These are phyloP conservation scores for Saitozyma sp. DNA, from an alignment of 768 basidiomycete species.

Conservation along the genomic window DNA sequence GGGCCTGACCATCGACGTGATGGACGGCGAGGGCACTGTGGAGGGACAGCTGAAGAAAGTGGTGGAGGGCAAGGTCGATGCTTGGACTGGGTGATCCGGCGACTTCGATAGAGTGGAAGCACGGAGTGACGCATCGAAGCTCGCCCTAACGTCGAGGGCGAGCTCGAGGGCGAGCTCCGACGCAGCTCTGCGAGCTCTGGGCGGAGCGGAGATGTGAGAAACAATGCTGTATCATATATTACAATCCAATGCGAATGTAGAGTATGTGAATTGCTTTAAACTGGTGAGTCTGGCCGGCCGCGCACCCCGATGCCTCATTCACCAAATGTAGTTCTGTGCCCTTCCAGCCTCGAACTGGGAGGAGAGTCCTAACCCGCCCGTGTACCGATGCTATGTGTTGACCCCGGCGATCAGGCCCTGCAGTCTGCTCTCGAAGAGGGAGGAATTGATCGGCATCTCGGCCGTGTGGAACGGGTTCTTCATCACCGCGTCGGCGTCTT, in stretches of 20 bases:
- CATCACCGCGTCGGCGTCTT: slow-evolving; percentile 87
- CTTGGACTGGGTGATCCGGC: slow-evolving; percentile 33
- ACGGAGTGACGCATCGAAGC: neutral
- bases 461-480: slow-evolving; percentile 99
- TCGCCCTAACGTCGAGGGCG: no score
- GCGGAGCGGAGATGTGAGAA: no score
- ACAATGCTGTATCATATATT: no score
- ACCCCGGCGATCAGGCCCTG: slow-evolving; percentile 42
- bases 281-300: no score
- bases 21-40: slow-evolving; percentile 60
- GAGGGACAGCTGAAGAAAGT: slow-evolving; percentile 58
- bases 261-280: no score
- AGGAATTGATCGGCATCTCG: slow-evolving; percentile 97
- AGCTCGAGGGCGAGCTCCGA: no score
- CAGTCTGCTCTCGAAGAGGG: slow-evolving; percentile 70
- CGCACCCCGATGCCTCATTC: neutral
- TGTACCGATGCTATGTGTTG: slow-evolving; percentile 14
- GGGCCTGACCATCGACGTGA: slow-evolving; percentile 64
- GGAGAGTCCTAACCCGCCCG: neutral
- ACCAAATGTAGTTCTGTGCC: neutral
- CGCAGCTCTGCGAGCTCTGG: no score
- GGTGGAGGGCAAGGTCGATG: slow-evolving; percentile 54
- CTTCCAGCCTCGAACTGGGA: neutral
- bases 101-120: neutral
- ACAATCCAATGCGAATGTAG: no score